A percentile compares a stretch with the other conserved stretches of the same genome.
phyloP scores from a whole-genome alignment of 495 filamentous ascomycete species.

The Aspergillus biplanus region DNA sequence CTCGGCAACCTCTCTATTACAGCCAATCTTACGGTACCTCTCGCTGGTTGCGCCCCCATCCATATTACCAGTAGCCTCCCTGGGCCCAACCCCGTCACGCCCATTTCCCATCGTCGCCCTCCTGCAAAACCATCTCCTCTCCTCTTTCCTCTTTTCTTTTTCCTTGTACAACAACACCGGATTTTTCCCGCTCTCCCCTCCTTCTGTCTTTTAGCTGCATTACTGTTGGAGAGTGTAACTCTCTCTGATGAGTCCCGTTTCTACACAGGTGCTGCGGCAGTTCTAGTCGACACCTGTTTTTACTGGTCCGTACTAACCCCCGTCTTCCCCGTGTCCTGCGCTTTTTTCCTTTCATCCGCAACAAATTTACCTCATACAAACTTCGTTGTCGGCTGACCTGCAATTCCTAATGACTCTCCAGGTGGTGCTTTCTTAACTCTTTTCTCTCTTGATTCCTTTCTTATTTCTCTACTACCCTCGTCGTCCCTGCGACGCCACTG shows the following conservation, averaged over 20 bases:
- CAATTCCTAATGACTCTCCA: constrained; percentile 11
- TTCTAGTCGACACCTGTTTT: constrained; percentile 51
- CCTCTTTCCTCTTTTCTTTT: constrained; percentile 8
- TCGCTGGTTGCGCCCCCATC: constrained; percentile 4
- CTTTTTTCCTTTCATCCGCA: constrained; percentile 41
- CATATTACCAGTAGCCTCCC: constrained; percentile 21
- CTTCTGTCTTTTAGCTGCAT: constrained; percentile 24
- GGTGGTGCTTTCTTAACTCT: constrained; percentile 2
- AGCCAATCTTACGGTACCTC: not conserved
- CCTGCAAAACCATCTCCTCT: constrained; percentile 18
- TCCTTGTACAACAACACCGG: not conserved
- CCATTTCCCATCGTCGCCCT: constrained; percentile 12
- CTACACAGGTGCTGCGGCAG: constrained; percentile 51
- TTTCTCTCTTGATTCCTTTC: constrained; percentile 4
- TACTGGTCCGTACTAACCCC: constrained; percentile 24
- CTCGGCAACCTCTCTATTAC: constrained; percentile 22
- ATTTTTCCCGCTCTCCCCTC: constrained; percentile 13
- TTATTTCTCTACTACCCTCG: not conserved
- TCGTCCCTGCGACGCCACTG: constrained; percentile 5
- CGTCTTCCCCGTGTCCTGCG: constrained; percentile 19
- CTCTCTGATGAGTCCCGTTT: constrained; percentile 53
- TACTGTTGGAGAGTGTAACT: constrained; percentile 36
- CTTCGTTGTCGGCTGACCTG: constrained; percentile 29
- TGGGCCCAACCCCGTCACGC: constrained; percentile 10
- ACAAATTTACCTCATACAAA: constrained; percentile 37